Evolutionary conservation across 2,329 filamentous ascomycete genomes (phyloP), one percentile per base, ranked within the genome.

Genomic region (Xylaria polymorpha): DNA sequence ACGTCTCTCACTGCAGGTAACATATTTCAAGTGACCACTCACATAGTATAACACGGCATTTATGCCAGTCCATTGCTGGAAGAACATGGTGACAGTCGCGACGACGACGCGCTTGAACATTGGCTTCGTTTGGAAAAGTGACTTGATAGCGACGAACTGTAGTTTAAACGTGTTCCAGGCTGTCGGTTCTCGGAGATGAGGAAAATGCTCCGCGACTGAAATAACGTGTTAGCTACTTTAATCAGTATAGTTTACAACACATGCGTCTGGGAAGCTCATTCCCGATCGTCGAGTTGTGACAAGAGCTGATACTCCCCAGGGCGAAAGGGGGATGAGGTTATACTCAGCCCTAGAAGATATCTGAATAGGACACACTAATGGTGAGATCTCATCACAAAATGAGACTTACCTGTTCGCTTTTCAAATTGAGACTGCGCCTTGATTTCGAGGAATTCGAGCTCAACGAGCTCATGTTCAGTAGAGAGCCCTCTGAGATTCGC

Each of bases 391-490:
- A 9, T n/a, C 20, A 53, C 25, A 15, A 60, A 2, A 46, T 12
- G 9, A 20, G 15, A 44, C 25, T 35, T 70, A 72, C 71, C 67
- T 0, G 88, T 88, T 41, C 89, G 87, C 80, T 94, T 92, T 80
- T 95, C 92, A 73, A 95, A 96, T 20, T 92, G 79, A 0, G 89
- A 90, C 78, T 94, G 91, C 0, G 92, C 91, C 78, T 93, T 92
- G 81, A 95, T 94, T 77, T 95, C 92, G n/a, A 94, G 86, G 76
- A 91, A 94, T 75, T 95, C 93, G 1, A 94, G 84, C 71, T 91
- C 86, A 44, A 94, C 87, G 0, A 93, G 85, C 66, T 92, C 89
- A 75, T 94, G 86, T 71, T 91, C 86, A 18, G 81, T 76, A 0
- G 87, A 78, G 0, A 93, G 85, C 6, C 84, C 85, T 29, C 93